Base-by-base conservation (phyloP, 225 moss, liverwort and hornwort genomes). In the Antitrichia curtipendula region DNA sequence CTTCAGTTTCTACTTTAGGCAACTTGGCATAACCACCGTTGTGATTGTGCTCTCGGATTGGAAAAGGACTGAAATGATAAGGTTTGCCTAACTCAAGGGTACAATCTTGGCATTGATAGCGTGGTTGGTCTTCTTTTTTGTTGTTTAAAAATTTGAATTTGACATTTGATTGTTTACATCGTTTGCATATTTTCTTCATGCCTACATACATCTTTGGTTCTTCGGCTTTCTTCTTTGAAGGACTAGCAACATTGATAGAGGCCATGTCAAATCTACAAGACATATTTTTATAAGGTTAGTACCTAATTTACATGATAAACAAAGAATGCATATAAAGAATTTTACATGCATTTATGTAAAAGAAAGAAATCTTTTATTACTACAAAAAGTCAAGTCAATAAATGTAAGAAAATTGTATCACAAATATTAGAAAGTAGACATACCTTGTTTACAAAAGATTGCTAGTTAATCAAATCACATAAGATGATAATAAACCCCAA, bases 171-270 rank as follows among this genome's bases (percentile, higher is more conserved):
- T 13, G 3, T 12, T 23, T 15, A 40, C 71, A 73, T 10, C 8
- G 12, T 7, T 38, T 60, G 49, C 87, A 87, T 52, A 3, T 52
- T 71, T 60, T 87, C 5, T 16, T 6, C 23, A 4, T 5, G 1
- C 16, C 1, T 38, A 3, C 60, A 40, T 60, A 49, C 3, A 2
- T 6, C 2, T 17, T 16, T 61, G 81, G 87, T 81, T 81, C 81
- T 29, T 5, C 1, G 0, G 61, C 72, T 81, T 60, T 81, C 25
- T 0, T 72, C 50, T 41, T 61, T 29, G 14, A 60, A 38, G 1
- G 7, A 20, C 3, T 66, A 25, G 3, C 3, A 28, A 0, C 9
- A 31, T 78, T 13, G 5, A 2, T 8, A 38, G 21, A 6, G 1
- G 49, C 49, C 87, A 87, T 81, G 22, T 11, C 9, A 4, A n/a